These are phyloP conservation scores for Tilletia setariae DNA, from an alignment of 1,284 basidiomycete species.

Conservation along the genomic window DNA sequence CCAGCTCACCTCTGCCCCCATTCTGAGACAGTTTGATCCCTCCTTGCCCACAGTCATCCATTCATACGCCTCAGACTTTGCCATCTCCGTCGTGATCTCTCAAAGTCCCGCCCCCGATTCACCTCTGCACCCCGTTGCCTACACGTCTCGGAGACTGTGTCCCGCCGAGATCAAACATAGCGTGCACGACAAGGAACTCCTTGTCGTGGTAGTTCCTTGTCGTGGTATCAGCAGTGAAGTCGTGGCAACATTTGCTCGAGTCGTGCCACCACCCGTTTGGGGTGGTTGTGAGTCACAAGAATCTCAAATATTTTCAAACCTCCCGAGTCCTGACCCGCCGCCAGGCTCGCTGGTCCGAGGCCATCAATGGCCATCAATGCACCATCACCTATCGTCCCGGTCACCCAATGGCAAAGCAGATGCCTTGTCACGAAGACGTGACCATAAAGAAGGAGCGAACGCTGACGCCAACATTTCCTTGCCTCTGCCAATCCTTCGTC, in stretches of 20 bases:
- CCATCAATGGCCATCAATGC: background rate
- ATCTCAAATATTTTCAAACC: conserved; percentile 22
- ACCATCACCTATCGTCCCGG: background rate
- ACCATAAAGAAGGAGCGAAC: no score
- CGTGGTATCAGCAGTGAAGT: background rate
- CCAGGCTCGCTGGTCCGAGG: conserved; percentile 1
- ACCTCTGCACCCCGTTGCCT: background rate
- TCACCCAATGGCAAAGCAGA: background rate
- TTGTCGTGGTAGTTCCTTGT: conserved; percentile 21
- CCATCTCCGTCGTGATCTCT: background rate
- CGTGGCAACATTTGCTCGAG: conserved; percentile 19
- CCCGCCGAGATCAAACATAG: conserved; percentile 12
- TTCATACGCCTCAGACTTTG: conserved; percentile 39
- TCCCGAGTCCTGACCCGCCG: background rate
- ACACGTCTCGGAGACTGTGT: conserved; percentile 25
- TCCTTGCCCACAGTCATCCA: conserved; percentile 40
- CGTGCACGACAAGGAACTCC: conserved; percentile 21
- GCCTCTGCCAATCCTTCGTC: no score
- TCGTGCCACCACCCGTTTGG: background rate
- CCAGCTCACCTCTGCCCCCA: conserved; percentile 48
- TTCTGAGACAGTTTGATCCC: conserved; percentile 56
- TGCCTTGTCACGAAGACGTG: no score
- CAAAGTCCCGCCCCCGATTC: background rate
- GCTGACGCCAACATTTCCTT: no score
- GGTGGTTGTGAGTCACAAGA: conserved; percentile 20